Conservation (phyloP, 495 filamentous ascomycete species). For the Xylaria sp. region DNA sequence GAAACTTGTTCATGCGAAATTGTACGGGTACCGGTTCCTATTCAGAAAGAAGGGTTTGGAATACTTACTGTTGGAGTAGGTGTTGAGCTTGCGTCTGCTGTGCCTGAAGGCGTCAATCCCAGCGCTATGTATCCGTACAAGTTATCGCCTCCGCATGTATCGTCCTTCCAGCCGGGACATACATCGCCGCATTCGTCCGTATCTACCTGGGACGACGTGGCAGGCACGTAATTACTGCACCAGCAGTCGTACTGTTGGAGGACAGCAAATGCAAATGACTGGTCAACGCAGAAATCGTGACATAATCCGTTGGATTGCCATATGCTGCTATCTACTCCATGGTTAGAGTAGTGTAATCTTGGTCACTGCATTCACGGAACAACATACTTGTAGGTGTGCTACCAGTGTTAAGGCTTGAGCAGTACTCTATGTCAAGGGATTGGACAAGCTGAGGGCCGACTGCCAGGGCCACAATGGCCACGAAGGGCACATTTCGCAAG, state of each 20-base stretch:
- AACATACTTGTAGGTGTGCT: conserved; percentile 44
- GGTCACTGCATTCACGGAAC: background rate
- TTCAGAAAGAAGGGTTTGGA: background rate
- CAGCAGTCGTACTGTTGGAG: conserved; percentile 49
- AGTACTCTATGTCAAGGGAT: conserved; percentile 47
- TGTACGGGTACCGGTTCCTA: background rate
- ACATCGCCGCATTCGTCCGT: conserved; percentile 38
- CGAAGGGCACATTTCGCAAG: conserved; percentile 20
- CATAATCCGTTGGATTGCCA: conserved; percentile 58
- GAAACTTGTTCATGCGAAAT: conserved; percentile 1
- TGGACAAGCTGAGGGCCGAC: conserved; percentile 22
- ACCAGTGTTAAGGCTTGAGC: conserved; percentile 51
- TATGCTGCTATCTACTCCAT: conserved; percentile 44
- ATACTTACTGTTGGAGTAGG: conserved; percentile 35
- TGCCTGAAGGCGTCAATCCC: conserved; percentile 38
- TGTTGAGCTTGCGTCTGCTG: conserved; percentile 32
- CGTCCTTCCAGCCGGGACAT: conserved; percentile 52
- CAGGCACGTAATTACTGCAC: conserved; percentile 51
- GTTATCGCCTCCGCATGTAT: conserved; percentile 50
- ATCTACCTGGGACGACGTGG: conserved; percentile 39
- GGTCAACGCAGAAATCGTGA: conserved; percentile 42
- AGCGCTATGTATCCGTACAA: conserved; percentile 51
- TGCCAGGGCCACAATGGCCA: conserved; percentile 28
- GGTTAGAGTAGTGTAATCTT: conserved; percentile 14
- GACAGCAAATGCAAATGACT: conserved; percentile 48